phyloP scores from a whole-genome alignment of 805 yeast species.

The Candida multigemmis region DNA sequence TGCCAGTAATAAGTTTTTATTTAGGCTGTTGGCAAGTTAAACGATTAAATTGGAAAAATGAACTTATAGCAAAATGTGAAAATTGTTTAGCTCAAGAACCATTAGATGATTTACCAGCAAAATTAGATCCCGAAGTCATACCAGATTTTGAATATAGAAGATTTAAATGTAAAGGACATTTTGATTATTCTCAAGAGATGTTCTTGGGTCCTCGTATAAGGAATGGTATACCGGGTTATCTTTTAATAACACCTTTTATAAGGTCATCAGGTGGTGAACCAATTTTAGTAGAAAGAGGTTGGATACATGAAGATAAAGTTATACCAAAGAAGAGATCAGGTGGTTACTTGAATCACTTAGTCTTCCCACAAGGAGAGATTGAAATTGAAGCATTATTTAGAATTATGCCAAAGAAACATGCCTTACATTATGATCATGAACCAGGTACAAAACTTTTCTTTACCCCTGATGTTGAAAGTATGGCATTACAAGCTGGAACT shows the following conservation, averaged over 20 bases:
- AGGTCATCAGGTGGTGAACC: conserved; percentile 70
- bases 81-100: conserved; percentile 70
- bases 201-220: conserved; percentile 84
- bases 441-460: conserved; percentile 62
- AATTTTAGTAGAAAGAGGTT: conserved; percentile 81
- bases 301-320: conserved; percentile 69
- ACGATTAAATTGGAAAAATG: conserved; percentile 81
- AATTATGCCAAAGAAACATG: conserved; percentile 51
- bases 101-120: conserved; percentile 54
- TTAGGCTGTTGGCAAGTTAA: conserved; percentile 91
- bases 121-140: conserved; percentile 55
- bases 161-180: conserved; percentile 68
- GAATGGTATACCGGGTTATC: conserved; percentile 64
- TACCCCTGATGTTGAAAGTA: conserved; percentile 72
- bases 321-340: conserved; percentile 40
- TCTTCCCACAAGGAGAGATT: conserved; percentile 66
- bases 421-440: conserved; percentile 63
- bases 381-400: conserved; percentile 69
- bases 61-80: conserved; percentile 74
- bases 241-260: conserved; percentile 72
- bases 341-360: conserved; percentile 52
- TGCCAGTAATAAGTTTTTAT: conserved; percentile 81
- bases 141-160: conserved; percentile 74
- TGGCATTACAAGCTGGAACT: conserved; percentile 61
- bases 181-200: conserved; percentile 78